Conservation (phyloP, 2,329 filamentous ascomycete species). For the Colletotrichum sp. region DNA sequence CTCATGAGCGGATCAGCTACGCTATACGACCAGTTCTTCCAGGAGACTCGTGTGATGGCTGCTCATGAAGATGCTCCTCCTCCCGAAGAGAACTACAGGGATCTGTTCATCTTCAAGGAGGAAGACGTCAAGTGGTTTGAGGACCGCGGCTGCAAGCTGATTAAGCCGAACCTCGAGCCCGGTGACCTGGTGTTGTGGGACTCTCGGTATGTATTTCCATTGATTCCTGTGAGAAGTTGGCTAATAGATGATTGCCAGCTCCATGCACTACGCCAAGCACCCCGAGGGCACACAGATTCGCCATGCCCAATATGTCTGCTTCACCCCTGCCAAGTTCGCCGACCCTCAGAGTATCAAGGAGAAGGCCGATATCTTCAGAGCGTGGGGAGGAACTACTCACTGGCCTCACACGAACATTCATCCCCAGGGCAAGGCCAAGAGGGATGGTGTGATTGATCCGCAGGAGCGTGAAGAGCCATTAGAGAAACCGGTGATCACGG, state of each 20-base stretch:
- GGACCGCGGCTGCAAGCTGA: conserved; percentile 18
- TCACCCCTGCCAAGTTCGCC: conserved; percentile 39
- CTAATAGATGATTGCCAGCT: not conserved
- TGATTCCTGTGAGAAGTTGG: not conserved
- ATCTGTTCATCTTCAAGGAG: conserved; percentile 47
- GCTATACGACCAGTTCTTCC: conserved; percentile 49
- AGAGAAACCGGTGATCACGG: conserved; percentile 28
- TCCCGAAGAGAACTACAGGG: conserved; percentile 22
- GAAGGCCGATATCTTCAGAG: conserved; percentile 26
- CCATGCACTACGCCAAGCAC: conserved; percentile 27
- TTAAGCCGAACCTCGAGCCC: conserved; percentile 23
- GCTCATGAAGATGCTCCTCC: conserved; percentile 29
- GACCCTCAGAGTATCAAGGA: conserved; percentile 27
- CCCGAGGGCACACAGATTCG: conserved; percentile 39
- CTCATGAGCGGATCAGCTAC: conserved; percentile 46
- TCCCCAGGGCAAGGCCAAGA: conserved; percentile 21
- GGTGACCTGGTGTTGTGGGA: conserved; percentile 40
- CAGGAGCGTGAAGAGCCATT: conserved; percentile 34
- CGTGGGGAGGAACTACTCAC: conserved; percentile 30
- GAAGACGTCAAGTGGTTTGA: conserved; percentile 34
- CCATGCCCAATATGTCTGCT: conserved; percentile 39
- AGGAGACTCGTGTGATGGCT: conserved; percentile 14
- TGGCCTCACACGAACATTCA: conserved; percentile 43
- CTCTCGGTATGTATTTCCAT: not conserved
- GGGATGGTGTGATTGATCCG: conserved; percentile 26